Conservation (phyloP, 176 grass and related monocot genomes). For the Cenchrus fungigraminus region DNA sequence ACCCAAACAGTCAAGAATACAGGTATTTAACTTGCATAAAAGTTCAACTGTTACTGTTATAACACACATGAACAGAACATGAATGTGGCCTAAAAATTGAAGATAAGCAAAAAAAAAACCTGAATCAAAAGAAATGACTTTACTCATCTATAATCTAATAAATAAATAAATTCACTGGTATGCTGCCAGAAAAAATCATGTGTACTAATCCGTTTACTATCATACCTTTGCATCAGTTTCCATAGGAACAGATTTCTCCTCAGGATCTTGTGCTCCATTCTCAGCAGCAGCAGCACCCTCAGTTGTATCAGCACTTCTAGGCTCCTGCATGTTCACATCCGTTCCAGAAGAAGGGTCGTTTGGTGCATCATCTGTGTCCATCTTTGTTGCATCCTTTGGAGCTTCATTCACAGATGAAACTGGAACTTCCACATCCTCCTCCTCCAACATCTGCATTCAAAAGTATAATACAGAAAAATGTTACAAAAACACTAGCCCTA, state of each 20-base stretch:
- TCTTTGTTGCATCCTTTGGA: conserved; percentile 61
- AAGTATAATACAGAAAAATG: neutral
- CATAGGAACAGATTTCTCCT: conserved; percentile 56
- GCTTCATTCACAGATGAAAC: conserved; percentile 50
- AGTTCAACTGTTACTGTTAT: too few species aligned
- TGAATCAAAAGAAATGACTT: too few species aligned
- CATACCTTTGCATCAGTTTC: conserved; percentile 84
- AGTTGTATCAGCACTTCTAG: conserved; percentile 35
- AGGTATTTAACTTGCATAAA: too few species aligned
- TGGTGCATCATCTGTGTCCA: conserved; percentile 70
- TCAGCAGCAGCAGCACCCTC: conserved; percentile 41
- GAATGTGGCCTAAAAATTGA: too few species aligned
- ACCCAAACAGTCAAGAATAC: too few species aligned
- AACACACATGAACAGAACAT: too few species aligned
- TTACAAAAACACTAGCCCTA: neutral
- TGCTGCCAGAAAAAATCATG: too few species aligned
- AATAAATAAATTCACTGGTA: too few species aligned
- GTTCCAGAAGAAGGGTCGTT: conserved; percentile 52
- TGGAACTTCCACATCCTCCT: conserved; percentile 77
- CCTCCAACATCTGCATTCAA: conserved; percentile 79
- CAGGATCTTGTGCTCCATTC: conserved; percentile 55
- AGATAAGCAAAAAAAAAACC: too few species aligned
- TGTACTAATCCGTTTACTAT: neutral
- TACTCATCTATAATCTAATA: too few species aligned
- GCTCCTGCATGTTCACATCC: conserved; percentile 55